phyloP scores from a whole-genome alignment of 768 basidiomycete species.

The Rhizopogon vulgaris region DNA sequence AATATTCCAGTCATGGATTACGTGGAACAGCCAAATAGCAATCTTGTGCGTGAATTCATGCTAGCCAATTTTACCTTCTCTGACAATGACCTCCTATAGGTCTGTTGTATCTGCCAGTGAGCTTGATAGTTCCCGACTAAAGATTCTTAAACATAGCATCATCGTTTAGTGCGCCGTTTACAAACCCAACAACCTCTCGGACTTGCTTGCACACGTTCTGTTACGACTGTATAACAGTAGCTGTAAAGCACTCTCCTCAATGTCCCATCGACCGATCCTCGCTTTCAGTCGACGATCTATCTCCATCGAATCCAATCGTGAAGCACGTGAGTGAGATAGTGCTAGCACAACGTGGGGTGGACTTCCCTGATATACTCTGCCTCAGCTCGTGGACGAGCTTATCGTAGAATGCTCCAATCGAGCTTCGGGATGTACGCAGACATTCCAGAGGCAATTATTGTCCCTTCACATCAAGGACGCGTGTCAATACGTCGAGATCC shows the following conservation, averaged over 20 bases:
- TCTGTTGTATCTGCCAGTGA: conserved; percentile 76
- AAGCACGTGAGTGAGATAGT: conserved; percentile 37
- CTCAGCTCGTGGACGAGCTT: conserved; percentile 79
- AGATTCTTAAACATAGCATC: conserved; percentile 3
- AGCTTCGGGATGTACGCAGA: conserved; percentile 52
- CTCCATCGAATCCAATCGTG: conserved; percentile 67
- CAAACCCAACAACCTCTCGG: conserved; percentile 66
- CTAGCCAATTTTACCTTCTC: neutral
- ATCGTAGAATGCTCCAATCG: conserved; percentile 64
- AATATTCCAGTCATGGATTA: conserved; percentile 34
- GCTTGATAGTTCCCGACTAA: conserved; percentile 3
- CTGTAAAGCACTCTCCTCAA: conserved; percentile 63
- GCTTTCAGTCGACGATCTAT: conserved; percentile 51
- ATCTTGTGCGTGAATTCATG: conserved; percentile 46
- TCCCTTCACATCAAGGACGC: conserved; percentile 52
- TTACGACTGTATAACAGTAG: conserved; percentile 67
- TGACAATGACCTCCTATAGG: conserved; percentile 31
- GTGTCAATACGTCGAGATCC: conserved; percentile 52
- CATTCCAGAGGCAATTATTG: conserved; percentile 64
- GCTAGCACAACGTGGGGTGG: neutral
- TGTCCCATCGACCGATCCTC: conserved; percentile 84
- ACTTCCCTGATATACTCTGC: conserved; percentile 5
- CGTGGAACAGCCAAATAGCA: conserved; percentile 55
- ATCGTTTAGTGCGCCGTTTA: conserved; percentile 55
- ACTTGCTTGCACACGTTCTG: conserved; percentile 83